Conservation (phyloP, 169 alveolate species). For the Haemoproteus tartakovskyi region DNA sequence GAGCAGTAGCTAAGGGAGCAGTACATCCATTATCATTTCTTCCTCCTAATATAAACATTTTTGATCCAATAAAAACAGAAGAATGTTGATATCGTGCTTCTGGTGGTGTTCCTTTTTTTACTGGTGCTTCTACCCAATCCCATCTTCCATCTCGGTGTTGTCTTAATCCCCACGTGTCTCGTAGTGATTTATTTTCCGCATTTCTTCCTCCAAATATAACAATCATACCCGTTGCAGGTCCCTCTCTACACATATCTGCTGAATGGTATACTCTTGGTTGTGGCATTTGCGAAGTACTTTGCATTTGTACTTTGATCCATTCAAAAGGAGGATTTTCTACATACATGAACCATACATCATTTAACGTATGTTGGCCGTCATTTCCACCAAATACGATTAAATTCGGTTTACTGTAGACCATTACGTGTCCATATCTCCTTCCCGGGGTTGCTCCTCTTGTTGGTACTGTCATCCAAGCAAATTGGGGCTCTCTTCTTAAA, state of each 20-base stretch:
- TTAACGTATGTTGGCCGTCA: constrained; percentile 91
- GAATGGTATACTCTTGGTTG: constrained; percentile 92
- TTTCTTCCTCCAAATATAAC: constrained; percentile 98
- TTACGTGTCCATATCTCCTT: constrained; percentile 97
- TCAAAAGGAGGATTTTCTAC: constrained; percentile 96
- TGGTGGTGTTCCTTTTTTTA: constrained; percentile 85
- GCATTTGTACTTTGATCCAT: constrained; percentile 90
- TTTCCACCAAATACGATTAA: constrained; percentile 98
- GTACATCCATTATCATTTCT: constrained; percentile 89
- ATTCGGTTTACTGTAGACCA: constrained; percentile 95
- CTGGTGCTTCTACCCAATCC: constrained; percentile 99
- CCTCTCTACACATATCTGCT: constrained; percentile 88
- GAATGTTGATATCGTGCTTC: constrained; percentile 92
- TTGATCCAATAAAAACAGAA: constrained; percentile 86
- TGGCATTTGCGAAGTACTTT: constrained; percentile 85
- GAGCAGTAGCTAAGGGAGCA: constrained; percentile 86
- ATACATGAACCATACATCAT: constrained; percentile 96
- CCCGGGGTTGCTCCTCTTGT: constrained; percentile 98
- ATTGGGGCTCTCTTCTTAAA: constrained; percentile 89
- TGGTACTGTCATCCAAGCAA: constrained; percentile 97
- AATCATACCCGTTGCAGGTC: constrained; percentile 99
- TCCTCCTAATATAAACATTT: constrained; percentile 94
- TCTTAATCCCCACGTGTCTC: constrained; percentile 99
- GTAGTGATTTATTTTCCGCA: constrained; percentile 90
- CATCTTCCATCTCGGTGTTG: constrained; percentile 99